Conservation (phyloP, 169 alveolate genomes). For the Eimeria necatrix region DNA sequence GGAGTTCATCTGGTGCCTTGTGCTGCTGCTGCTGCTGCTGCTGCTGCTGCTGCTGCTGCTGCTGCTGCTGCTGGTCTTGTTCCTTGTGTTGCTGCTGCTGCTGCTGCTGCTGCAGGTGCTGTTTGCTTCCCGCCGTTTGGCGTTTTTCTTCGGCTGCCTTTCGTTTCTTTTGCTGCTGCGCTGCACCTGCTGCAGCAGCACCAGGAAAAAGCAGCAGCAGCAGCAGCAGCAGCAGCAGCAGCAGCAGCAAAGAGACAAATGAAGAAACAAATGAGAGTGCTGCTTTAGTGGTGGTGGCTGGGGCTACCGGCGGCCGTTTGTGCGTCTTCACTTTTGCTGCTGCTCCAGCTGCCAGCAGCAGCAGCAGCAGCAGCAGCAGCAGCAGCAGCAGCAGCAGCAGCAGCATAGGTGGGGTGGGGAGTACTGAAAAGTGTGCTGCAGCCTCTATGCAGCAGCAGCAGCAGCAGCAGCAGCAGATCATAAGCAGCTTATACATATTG, state of each 20-base stretch:
- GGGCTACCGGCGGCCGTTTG: not conserved
- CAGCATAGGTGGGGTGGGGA: not conserved
- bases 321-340: not conserved
- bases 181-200: conserved; percentile 24
- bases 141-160: not conserved
- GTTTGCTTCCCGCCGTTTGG: not conserved
- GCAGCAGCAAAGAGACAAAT: not conserved
- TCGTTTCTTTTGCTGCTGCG: conserved; percentile 39
- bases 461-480: too few relatives aligned
- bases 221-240: not conserved
- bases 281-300: not conserved
- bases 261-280: too few relatives aligned
- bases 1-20: too few relatives aligned
- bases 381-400: too few relatives aligned
- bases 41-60: not conserved
- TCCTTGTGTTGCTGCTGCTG: not conserved
- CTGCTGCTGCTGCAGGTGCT: conserved; percentile 54
- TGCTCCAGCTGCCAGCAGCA: not conserved
- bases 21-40: not conserved
- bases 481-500: too few relatives aligned
- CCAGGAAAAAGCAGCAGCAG: not conserved
- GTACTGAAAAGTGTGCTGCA: not conserved
- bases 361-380: too few relatives aligned
- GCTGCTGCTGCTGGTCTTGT: not conserved
- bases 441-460: not conserved